Evolutionary conservation across 176 grass and related monocot genomes (phyloP), one percentile per base, ranked within the genome.

Genomic region (Neostapfia colusana): DNA sequence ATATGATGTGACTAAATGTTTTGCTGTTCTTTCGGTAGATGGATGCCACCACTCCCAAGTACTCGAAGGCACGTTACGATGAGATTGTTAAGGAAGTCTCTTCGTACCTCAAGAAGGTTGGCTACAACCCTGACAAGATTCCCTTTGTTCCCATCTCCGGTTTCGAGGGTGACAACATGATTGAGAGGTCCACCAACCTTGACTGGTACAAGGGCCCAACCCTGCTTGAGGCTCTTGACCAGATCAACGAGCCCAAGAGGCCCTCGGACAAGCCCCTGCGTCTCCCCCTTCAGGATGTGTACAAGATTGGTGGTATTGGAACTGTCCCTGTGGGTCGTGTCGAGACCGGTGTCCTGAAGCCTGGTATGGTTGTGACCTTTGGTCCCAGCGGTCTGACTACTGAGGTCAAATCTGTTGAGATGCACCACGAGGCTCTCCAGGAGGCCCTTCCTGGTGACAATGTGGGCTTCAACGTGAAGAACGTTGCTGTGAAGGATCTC

Each of bases 261-360:
- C 92, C 92, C 5, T 77, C 92, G 3, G 92, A 95, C 88, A 95
- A 95, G 76, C 92, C 91, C 55, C 92, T 95, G 49, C 91, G 91
- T 61, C 91, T 94, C 12, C 91, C 91, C 23, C 88, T 94, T 37
- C 88, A 94, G 88, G 91, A 94, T 1, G 91, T 94, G 20, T 94
- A 94, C 79, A 94, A 94, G 91, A 94, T 94, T 44, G 91, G 88
- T 23, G 91, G 91, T 31, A 94, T 94, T 66, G 91, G 91, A 7
- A 90, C 91, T 26, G 91, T 94, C 10, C 91, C 88, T 12, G 88
- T 90, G 0, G 91, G 88, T 11, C 88, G 91, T 67, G 88, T 94
- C 43, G 88, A 93, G 51, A 93, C 91, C 18, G 88, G 88, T 74
- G 36, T 85, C 70, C 65, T 93, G 23, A 94, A 90, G 75, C 91